These are phyloP conservation scores for Pythium insidiosum DNA, from an alignment of 352 stramenopile species.

Conservation along the genomic window DNA sequence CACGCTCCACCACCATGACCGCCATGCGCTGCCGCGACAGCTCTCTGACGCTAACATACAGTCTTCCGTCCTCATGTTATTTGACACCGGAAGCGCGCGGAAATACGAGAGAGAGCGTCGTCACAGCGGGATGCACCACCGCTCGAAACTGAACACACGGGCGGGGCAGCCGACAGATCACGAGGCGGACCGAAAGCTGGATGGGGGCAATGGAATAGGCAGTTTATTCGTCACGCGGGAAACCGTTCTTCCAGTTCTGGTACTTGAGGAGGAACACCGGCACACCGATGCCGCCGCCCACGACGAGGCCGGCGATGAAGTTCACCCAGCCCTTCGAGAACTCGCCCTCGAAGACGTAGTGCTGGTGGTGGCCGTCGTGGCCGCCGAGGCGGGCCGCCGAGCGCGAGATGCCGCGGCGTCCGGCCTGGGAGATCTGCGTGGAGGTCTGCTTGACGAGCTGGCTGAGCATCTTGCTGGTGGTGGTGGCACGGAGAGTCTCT, in stretches of 20 bases:
- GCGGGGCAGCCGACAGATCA: no score
- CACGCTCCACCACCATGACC: no score
- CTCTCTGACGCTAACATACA: no score
- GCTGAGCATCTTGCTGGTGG: constrained; percentile 30
- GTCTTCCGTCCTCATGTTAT: no score
- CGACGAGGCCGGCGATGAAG: constrained; percentile 47
- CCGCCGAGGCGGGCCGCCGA: constrained; percentile 67
- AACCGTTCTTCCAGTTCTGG: constrained; percentile 89
- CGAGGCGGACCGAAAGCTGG: no score
- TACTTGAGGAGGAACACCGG: constrained; percentile 63
- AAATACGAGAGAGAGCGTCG: no score
- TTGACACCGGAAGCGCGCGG: no score
- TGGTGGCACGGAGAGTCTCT: constrained; percentile 9
- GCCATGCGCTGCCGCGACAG: no score
- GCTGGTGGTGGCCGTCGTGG: constrained; percentile 70
- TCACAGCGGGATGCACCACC: no score
- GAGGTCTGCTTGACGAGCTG: constrained; percentile 64
- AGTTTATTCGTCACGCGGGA: constrained; percentile 70
- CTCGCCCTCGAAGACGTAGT: constrained; percentile 77
- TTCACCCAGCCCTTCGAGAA: constrained; percentile 69
- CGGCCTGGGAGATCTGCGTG: constrained; percentile 43
- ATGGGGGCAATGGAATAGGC: no score
- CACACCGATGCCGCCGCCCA: constrained; percentile 52
- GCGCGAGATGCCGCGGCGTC: constrained; percentile 62
- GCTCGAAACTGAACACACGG: no score